Evolutionary conservation across 768 basidiomycete genomes (phyloP).

Genomic region (Tulasnella sp.): DNA sequence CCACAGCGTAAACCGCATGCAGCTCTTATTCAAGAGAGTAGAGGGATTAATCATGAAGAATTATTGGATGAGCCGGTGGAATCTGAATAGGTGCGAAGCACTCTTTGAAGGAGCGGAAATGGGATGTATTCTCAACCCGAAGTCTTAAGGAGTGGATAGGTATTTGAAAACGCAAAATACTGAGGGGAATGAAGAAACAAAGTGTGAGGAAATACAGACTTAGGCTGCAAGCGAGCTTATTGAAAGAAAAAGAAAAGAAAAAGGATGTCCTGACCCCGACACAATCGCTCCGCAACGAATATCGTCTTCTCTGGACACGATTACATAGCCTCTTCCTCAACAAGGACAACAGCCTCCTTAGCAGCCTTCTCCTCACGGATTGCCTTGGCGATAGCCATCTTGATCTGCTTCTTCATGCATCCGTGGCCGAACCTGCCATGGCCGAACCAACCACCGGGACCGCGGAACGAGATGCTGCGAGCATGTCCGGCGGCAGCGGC

Average conservation of each 20-base stretch:
- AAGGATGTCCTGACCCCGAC: not conserved
- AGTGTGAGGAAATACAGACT: not conserved
- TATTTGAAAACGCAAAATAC: not conserved
- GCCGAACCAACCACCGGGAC: not conserved
- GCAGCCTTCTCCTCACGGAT: conserved; percentile 9
- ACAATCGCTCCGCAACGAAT: not conserved
- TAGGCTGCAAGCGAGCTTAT: not conserved
- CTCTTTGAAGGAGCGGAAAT: not conserved
- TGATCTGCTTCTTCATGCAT: conserved; percentile 16
- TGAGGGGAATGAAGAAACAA: not conserved
- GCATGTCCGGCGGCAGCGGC: conserved; percentile 28
- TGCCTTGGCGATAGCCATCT: conserved; percentile 11
- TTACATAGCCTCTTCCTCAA: not conserved
- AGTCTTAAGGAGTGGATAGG: not conserved
- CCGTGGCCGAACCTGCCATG: conserved; percentile 6
- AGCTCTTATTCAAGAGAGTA: no score
- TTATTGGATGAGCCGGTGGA: not conserved
- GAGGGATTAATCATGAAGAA: no score
- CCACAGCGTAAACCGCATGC: no score
- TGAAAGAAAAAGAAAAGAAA: not conserved
- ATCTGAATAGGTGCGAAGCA: not conserved
- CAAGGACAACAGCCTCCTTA: not conserved
- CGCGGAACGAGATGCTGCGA: conserved; percentile 19
- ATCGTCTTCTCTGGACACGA: not conserved
- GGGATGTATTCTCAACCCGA: not conserved